Evolutionary conservation across 2,329 filamentous ascomycete genomes (phyloP), one percentile per base, ranked within the genome.

Genomic region (Arthrobotrys entomopaga): DNA sequence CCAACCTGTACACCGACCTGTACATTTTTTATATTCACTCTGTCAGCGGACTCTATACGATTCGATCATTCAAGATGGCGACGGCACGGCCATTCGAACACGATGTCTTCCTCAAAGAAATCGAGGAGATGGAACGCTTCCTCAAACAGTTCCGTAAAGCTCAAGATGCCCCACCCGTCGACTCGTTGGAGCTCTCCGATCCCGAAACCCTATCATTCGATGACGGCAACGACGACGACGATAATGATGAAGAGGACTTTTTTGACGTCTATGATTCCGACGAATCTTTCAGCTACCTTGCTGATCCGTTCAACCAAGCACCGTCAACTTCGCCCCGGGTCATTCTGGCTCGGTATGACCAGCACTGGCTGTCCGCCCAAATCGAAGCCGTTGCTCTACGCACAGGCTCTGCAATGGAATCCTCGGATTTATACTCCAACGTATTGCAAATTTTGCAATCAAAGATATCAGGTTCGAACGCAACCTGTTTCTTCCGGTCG

Each of bases 391-490:
- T 70, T 7, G 50, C 58, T 19, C 49, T 65, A 24, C 43, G 71
- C 11, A 75, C 65, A 8, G 71, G 65, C 15, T 75, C 71, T 11
- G 65, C 59, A 11, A 75, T 75, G 71, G 54, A 50, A 13, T 69
- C 59, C 20, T 65, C 64, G 2, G 65, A 70, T 48, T 48, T 75
- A 34, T 75, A 65, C 26, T 24, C 49, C 24, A 75, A 75, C 42
- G 71, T 75, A 60, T 65, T 75, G 59, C 75, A 74, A 48, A 53
- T 63, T 53, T 56, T 75, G 69, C 65, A 56, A 46, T 69, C 67
- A 8, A 74, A 42, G 16, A 53, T 34, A 75, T 73, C 58, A 67
- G 66, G 73, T 67, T 73, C 58, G 70, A 53, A 34, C 22, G n/a
- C 52, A 40, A 43, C 57, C 29, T 63, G 20, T 20, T 40, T 46